Percentiles rank a stretch among this genome's conserved stretches.
phyloP scores from a whole-genome alignment of 2,329 filamentous ascomycete genomes.

The Penicillium sumatraense region DNA sequence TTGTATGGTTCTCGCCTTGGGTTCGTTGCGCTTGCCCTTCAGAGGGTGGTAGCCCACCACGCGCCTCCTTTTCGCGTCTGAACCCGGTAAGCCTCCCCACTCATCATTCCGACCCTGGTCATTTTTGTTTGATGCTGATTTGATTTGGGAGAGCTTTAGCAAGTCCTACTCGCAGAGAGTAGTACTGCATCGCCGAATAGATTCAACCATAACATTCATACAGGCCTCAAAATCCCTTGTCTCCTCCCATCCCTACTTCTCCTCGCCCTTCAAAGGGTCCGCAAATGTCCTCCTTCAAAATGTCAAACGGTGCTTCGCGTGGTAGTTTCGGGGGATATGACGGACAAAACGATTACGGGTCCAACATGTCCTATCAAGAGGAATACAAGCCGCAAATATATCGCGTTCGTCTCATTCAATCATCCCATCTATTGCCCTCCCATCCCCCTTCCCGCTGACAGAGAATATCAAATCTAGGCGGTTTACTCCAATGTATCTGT shows the following conservation, averaged over 20 bases:
- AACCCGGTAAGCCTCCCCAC: conserved; percentile 29
- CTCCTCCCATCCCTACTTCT: conserved; percentile 39
- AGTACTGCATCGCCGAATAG: conserved; percentile 45
- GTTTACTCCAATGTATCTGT: conserved; percentile 95
- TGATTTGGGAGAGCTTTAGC: conserved; percentile 1
- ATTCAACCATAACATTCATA: conserved; percentile 46
- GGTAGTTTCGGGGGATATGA: conserved; percentile 45
- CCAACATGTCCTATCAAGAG: conserved; percentile 42
- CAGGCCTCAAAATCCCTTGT: conserved; percentile 47
- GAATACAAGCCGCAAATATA: conserved; percentile 54
- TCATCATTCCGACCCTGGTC: conserved; percentile 19
- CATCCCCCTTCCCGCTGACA: conserved; percentile 15
- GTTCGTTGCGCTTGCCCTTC: conserved; percentile 26
- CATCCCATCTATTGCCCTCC: background rate
- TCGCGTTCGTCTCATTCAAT: conserved; percentile 40
- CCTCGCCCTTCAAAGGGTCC: conserved; percentile 47
- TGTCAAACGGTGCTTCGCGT: conserved; percentile 42
- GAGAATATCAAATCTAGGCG: conserved; percentile 59
- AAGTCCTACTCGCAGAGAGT: conserved; percentile 48
- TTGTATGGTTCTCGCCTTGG: conserved; percentile 22
- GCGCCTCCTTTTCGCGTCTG: conserved; percentile 39
- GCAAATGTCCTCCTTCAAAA: conserved; percentile 49
- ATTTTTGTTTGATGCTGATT: conserved; percentile 14
- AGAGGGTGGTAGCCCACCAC: conserved; percentile 31
- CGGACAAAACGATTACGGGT: conserved; percentile 46